A percentile compares a stretch with the other conserved stretches of the same genome.
phyloP scores from a whole-genome alignment of 2,329 filamentous ascomycete species.

The Xylariaceae sp. region DNA sequence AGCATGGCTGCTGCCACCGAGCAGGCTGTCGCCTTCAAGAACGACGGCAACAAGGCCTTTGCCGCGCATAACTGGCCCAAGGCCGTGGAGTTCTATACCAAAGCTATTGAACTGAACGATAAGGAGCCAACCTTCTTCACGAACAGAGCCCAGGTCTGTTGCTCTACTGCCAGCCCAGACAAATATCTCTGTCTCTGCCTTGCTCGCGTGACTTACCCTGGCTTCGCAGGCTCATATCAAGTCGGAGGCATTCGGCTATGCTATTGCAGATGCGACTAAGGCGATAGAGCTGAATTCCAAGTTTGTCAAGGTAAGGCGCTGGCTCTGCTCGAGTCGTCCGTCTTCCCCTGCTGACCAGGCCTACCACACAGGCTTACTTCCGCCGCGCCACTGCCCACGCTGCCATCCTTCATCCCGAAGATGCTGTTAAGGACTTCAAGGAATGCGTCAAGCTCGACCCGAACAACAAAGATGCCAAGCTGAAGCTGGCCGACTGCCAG shows the following conservation, averaged over 20 bases:
- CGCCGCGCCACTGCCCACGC: conserved; percentile 85
- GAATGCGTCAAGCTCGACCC: conserved; percentile 83
- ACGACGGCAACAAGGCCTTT: conserved; percentile 92
- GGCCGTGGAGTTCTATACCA: conserved; percentile 75
- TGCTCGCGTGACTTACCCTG: conserved; percentile 39
- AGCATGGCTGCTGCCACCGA: conserved; percentile 41
- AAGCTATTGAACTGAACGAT: conserved; percentile 79
- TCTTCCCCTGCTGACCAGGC: conserved; percentile 4
- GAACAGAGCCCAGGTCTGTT: conserved; percentile 82
- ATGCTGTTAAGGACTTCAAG: conserved; percentile 88
- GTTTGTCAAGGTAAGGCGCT: conserved; percentile 68
- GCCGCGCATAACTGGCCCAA: conserved; percentile 75
- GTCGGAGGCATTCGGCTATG: conserved; percentile 89
- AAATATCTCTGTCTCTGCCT: too few species aligned
- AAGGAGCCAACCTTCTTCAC: conserved; percentile 85
- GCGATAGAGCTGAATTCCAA: conserved; percentile 83
- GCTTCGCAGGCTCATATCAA: conserved; percentile 75
- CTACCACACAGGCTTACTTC: conserved; percentile 76
- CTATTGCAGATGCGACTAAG: conserved; percentile 81
- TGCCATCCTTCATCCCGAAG: conserved; percentile 80
- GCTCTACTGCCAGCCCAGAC: conserved; percentile 1
- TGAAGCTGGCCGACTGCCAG: conserved; percentile 88
- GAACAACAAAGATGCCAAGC: conserved; percentile 78
- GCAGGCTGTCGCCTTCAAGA: conserved; percentile 77
- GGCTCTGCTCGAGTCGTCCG: not conserved